Evolutionary conservation across 2,329 filamentous ascomycete genomes (phyloP), one percentile per base, ranked within the genome.

Genomic region (Cladophialophora carrionii): DNA sequence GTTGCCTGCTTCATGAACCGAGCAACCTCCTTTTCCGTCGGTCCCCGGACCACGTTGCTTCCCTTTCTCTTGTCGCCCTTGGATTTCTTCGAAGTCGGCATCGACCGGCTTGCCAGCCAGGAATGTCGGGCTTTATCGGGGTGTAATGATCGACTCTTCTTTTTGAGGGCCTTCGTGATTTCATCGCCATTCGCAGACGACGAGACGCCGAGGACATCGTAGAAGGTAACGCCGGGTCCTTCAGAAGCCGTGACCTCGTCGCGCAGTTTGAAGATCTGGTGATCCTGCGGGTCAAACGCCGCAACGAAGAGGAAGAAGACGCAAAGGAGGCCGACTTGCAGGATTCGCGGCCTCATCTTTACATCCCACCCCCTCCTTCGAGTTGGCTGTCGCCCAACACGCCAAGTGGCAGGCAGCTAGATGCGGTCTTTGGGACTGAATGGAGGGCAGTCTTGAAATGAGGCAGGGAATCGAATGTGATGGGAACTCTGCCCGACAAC

Each of bases 231-330:
- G 68, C 90, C 88, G 58, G 83, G 74, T 64, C 95, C 92, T 77
- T 97, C 91, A 70, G 87, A 82, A 52, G 86, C 80, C 66, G 85
- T 81, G 62, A 99, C 86, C 77, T 98, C 95, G 80, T 97, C 92
- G 74, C 89, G 89, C 68, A 99, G 84, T 73, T 92, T 90, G 82
- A 99, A 99, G 81, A 99, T 98, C 80, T 99, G 95, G 76, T 96
- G 92, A 80, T 99, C 95, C 84, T 96, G 91, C 79, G 95, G 43
- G n/a, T 32, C 26, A 52, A 49, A 60, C 54, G 91, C 91, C 57
- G 87, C 85, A 65, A 85, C 85, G 68, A 93, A 78, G 46, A 87
- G 83, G 66, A 85, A 85, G 70, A 92, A 79, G 72, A 89, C 79
- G 80, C 87, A 86, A 77, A 91, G 79, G 77, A 90, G 83, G 71